Evolutionary conservation across 1,284 basidiomycete species (phyloP), one percentile per base, ranked within the genome.

Genomic region (Cutaneotrichosporon mucoides): DNA sequence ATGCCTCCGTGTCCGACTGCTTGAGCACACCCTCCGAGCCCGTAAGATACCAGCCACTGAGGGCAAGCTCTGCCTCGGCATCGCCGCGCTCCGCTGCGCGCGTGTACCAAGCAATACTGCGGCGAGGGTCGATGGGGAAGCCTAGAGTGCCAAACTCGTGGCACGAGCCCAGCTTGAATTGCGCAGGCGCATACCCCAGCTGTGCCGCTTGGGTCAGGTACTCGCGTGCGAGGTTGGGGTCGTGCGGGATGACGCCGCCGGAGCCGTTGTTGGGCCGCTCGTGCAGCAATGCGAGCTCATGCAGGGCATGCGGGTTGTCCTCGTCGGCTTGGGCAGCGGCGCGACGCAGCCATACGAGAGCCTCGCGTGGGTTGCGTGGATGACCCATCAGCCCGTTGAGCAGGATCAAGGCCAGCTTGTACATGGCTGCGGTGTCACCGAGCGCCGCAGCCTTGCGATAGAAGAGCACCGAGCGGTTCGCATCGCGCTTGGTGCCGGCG

Each of bases 401-500:
- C 47, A 97, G 82, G 62, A 98, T 91, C 88, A 97, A 93, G 12
- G 93, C 94, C 12, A 99, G 85, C 79, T 99, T 99, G 82, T 97
- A 99, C 96, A 99, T 99, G 2, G 94, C 96, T 44, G 95, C 88
- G 0, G 94, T 98, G 76, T 99, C 96, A 38, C 94, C 94, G 37
- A 99, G 80, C 0, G 92, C 92, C 2, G 92, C 92, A 2, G 96
- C 90, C 79, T 99, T 98, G 63, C 94, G 87, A 79, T 98, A 99
- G 77, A 99, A 98, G 12, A 94, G 86, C 46, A 94, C 87, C 4
- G 95, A 95, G 40, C 94, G 85, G 36, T 87, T 83, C 2, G 88
- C 86, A 71, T 99, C 95, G 61, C 88, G 84, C 65, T 88, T 84
- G 2, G 96, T 99, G n/a, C 96, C 96, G 1, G 93, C 94, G n/a